phyloP scores from a whole-genome alignment of 495 filamentous ascomycete genomes.

The Penicillium turbatum region DNA sequence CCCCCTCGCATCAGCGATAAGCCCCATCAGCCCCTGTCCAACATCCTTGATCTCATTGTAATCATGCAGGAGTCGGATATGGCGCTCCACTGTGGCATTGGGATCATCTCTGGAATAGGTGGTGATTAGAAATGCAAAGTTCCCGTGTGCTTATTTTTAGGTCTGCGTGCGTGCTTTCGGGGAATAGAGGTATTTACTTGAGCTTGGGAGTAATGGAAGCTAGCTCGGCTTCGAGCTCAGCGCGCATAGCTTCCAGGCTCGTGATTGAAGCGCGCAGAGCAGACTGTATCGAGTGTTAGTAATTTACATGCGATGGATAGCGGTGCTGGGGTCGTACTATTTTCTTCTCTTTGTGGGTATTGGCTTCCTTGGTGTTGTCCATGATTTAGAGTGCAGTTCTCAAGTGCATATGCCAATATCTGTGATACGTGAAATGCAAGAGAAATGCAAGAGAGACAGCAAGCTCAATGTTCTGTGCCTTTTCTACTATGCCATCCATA shows the following conservation, averaged over 20 bases:
- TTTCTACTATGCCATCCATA: not conserved
- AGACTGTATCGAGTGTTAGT: slow-evolving; percentile 17
- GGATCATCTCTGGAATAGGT: slow-evolving; percentile 25
- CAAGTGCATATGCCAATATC: not conserved
- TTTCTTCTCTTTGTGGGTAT: slow-evolving; percentile 8
- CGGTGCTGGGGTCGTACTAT: slow-evolving; percentile 12
- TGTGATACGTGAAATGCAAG: not conserved
- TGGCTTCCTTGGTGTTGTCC: slow-evolving; percentile 4
- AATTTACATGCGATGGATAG: not conserved
- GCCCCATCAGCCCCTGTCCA: slow-evolving; percentile 65
- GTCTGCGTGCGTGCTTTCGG: not conserved
- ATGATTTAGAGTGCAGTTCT: not conserved
- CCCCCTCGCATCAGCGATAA: slow-evolving; percentile 68
- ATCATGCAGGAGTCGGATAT: slow-evolving; percentile 64
- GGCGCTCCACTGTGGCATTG: slow-evolving; percentile 51
- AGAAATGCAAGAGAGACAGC: not conserved
- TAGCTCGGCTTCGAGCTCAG: slow-evolving; percentile 29
- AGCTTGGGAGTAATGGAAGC: slow-evolving; percentile 30
- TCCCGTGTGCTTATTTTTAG: not conserved
- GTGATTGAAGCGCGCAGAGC: slow-evolving; percentile 33
- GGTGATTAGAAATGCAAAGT: not conserved
- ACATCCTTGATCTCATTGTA: slow-evolving; percentile 80
- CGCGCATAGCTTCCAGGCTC: slow-evolving; percentile 31
- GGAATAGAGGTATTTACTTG: slow-evolving; percentile 26
- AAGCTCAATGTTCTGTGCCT: no score